A percentile compares a stretch with the other conserved stretches of the same genome.
These are phyloP conservation scores for Allium sativum DNA, from an alignment of 106 monocot genomes.

Conservation along the genomic window DNA sequence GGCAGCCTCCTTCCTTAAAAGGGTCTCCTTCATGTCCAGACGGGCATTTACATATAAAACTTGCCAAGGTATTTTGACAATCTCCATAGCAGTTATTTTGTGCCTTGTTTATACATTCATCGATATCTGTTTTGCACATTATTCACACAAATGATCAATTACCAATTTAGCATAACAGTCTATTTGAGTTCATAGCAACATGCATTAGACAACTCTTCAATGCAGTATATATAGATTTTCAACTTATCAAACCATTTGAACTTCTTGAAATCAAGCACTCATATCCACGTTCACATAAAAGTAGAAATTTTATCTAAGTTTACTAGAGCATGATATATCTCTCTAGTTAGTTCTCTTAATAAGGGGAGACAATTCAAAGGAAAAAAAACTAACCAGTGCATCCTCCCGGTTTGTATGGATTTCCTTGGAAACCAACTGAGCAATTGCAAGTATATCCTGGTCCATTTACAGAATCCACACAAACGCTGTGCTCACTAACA, in stretches of 20 bases:
- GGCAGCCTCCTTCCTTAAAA: not conserved
- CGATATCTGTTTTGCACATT: too few relatives aligned
- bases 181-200: too few relatives aligned
- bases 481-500: not conserved
- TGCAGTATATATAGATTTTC: too few relatives aligned
- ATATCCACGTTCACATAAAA: too few relatives aligned
- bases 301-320: too few relatives aligned
- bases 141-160: too few relatives aligned
- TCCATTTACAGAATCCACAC: slow-evolving; percentile 1
- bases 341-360: too few relatives aligned
- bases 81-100: not conserved
- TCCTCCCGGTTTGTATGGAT: slow-evolving; percentile 30
- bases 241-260: too few relatives aligned
- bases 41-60: not conserved
- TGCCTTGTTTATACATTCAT: not conserved
- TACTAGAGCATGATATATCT: too few relatives aligned
- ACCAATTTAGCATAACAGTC: too few relatives aligned
- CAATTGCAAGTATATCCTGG: slow-evolving; percentile 23
- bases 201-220: too few relatives aligned
- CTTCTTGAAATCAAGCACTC: too few relatives aligned
- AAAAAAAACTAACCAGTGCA: not conserved
- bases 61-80: not conserved
- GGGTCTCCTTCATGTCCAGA: not conserved
- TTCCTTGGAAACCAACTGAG: slow-evolving; percentile 20
- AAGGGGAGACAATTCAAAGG: not conserved